Percentiles rank a stretch among this genome's conserved stretches.
phyloP scores from a whole-genome alignment of 768 basidiomycete species.

The Termitomyces sp. region DNA sequence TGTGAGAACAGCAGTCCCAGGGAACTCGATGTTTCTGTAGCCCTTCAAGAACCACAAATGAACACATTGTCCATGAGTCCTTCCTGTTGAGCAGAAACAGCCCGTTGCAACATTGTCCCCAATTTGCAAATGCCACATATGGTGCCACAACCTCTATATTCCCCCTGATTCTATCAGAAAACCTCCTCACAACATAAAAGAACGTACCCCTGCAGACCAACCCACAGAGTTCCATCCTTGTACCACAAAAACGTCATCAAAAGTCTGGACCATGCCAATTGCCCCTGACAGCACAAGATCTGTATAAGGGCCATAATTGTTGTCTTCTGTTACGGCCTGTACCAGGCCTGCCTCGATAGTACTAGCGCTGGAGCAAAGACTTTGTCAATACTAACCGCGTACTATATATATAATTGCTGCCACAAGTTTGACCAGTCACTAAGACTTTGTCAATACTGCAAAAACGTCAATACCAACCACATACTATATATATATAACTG shows the following conservation, averaged over 20 bases:
- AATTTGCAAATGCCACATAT: not conserved
- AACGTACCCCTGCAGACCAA: not conserved
- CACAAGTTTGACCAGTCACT: too few relatives aligned
- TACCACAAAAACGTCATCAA: not conserved
- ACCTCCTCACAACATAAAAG: not conserved
- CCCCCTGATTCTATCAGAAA: not conserved
- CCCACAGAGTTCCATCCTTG: not conserved
- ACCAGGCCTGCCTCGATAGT: too few relatives aligned
- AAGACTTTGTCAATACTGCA: too few relatives aligned
- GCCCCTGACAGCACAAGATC: not conserved
- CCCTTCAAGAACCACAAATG: not conserved
- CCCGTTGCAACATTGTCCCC: not conserved
- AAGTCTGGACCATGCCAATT: not conserved
- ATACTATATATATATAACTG: too few relatives aligned
- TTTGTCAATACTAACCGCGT: too few relatives aligned
- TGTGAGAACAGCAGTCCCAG: not conserved
- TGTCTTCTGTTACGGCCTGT: too few relatives aligned
- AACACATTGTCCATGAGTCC: not conserved
- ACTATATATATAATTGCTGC: too few relatives aligned
- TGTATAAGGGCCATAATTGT: not conserved
- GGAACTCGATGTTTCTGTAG: not conserved
- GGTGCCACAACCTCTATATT: constrained; percentile 1
- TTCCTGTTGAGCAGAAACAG: not conserved
- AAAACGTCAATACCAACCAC: too few relatives aligned
- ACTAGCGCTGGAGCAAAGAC: too few relatives aligned